Conservation (phyloP, 2,329 filamentous ascomycete species). For the Penicillium sp. region DNA sequence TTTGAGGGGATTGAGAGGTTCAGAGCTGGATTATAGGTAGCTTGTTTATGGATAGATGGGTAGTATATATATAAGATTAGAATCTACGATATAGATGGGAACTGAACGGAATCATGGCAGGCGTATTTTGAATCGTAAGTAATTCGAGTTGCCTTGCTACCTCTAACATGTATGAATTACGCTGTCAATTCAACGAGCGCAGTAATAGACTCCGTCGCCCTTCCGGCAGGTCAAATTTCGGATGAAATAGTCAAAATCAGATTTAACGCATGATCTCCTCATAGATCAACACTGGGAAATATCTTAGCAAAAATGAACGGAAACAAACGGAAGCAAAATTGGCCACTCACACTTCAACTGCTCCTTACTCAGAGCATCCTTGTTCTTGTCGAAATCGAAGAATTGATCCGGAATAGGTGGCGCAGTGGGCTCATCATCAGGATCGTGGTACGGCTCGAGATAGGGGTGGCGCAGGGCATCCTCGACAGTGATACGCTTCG, state of each 20-base stretch:
- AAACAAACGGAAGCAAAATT: neutral
- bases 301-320: conserved; percentile 14
- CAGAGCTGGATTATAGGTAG: conserved; percentile 27
- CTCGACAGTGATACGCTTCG: conserved; percentile 97
- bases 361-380: conserved; percentile 97
- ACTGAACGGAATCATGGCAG: neutral
- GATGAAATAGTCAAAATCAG: neutral
- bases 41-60: neutral
- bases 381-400: conserved; percentile 99
- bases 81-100: neutral
- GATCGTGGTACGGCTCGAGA: conserved; percentile 97
- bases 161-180: conserved; percentile 14
- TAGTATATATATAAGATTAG: neutral
- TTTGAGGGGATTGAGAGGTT: conserved; percentile 61
- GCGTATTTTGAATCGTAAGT: conserved; percentile 2
- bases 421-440: conserved; percentile 94
- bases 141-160: conserved; percentile 11
- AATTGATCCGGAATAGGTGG: conserved; percentile 97
- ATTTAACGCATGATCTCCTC: conserved; percentile 82
- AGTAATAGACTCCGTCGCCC: conserved; percentile 7
- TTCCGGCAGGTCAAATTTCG: neutral
- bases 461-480: conserved; percentile 97
- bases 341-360: conserved; percentile 73
- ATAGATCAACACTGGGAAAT: conserved; percentile 70
- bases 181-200: conserved; percentile 14